Evolutionary conservation across 108 stramenopile species (phyloP).

Genomic region (Pseudonitzschia multiseries): DNA sequence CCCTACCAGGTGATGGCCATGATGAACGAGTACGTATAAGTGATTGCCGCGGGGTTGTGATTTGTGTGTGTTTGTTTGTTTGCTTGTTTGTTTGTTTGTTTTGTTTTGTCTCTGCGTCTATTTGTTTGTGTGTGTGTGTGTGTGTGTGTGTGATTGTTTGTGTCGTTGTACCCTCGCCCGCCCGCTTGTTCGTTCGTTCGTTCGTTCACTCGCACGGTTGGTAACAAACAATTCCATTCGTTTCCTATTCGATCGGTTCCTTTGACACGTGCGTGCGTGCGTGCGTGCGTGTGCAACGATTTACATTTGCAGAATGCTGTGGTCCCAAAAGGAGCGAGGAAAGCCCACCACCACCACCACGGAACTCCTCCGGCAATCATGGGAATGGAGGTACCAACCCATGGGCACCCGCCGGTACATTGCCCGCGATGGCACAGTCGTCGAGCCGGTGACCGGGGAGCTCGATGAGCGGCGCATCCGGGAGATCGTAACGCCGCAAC

Average conservation of each 20-base stretch:
- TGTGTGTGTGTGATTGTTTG: too few relatives aligned
- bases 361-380: not conserved
- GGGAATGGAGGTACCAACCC: slow-evolving; percentile 13
- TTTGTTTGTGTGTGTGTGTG: too few relatives aligned
- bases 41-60: too few relatives aligned
- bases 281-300: not conserved
- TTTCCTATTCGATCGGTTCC: too few relatives aligned
- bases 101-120: not conserved
- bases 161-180: too few relatives aligned
- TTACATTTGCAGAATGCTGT: not conserved
- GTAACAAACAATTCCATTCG: too few relatives aligned
- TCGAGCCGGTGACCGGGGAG: slow-evolving; percentile 5
- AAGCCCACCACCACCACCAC: too few relatives aligned
- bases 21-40: not conserved
- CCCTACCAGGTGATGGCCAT: not conserved
- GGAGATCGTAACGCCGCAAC: slow-evolving; percentile 23
- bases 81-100: not conserved
- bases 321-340: slow-evolving; percentile 1
- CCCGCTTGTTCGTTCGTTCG: too few relatives aligned
- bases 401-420: slow-evolving; percentile 24
- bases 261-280: not conserved
- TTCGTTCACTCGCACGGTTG: too few relatives aligned
- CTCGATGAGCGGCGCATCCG: slow-evolving; percentile 18
- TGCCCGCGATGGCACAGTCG: not conserved
- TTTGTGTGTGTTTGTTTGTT: not conserved